These are phyloP conservation scores for Microdochium paspali DNA, from an alignment of 2,329 filamentous ascomycete genomes.

Conservation along the genomic window DNA sequence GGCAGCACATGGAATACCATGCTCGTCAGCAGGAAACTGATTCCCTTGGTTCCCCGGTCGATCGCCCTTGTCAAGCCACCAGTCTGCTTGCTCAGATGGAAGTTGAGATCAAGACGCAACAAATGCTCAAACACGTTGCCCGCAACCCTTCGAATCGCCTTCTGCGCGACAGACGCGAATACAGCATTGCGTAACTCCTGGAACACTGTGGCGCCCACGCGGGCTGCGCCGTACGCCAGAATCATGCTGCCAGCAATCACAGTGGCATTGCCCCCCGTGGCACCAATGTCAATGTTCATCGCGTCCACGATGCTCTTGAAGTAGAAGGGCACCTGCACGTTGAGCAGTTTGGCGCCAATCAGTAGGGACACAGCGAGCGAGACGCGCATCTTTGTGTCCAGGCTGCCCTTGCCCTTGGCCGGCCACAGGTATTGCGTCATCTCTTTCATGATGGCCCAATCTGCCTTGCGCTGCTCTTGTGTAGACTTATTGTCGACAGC, in stretches of 20 bases:
- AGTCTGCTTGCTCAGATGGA: slow-evolving; percentile 90
- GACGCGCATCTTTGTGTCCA: slow-evolving; percentile 77
- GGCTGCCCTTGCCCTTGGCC: slow-evolving; percentile 76
- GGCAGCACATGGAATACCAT: slow-evolving; percentile 98
- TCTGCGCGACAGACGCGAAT: slow-evolving; percentile 94
- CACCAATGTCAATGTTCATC: slow-evolving; percentile 92
- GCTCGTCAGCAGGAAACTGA: slow-evolving; percentile 91
- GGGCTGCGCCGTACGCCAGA: slow-evolving; percentile 79
- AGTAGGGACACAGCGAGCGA: slow-evolving; percentile 75
- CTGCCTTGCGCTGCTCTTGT: slow-evolving; percentile 87
- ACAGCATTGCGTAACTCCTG: slow-evolving; percentile 93
- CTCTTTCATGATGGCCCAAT: slow-evolving; percentile 98
- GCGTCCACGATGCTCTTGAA: slow-evolving; percentile 97
- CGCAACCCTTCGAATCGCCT: slow-evolving; percentile 86
- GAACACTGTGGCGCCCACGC: slow-evolving; percentile 81
- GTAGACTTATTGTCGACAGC: slow-evolving; percentile 58
- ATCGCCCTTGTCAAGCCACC: slow-evolving; percentile 90
- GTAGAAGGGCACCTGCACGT: slow-evolving; percentile 97
- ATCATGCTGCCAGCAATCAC: slow-evolving; percentile 90
- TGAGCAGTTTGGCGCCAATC: slow-evolving; percentile 85
- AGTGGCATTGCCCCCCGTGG: slow-evolving; percentile 77
- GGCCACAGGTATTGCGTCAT: slow-evolving; percentile 97
- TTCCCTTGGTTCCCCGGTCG: slow-evolving; percentile 94
- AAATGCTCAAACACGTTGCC: slow-evolving; percentile 89
- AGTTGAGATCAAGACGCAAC: slow-evolving; percentile 79